phyloP scores from a whole-genome alignment of 2,329 filamentous ascomycete genomes.

The Thielaviopsis populi region DNA sequence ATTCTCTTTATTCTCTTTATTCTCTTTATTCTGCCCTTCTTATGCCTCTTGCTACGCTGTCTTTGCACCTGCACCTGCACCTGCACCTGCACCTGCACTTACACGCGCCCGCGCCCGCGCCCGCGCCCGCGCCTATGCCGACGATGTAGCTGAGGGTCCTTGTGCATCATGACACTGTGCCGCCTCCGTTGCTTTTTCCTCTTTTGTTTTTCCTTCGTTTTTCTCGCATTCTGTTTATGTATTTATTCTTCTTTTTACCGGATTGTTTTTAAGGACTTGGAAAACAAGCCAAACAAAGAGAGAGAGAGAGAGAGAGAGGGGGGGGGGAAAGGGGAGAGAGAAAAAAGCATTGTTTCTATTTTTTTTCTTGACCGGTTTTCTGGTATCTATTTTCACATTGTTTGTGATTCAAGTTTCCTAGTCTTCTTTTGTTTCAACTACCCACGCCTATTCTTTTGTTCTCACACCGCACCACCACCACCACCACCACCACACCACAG shows the following conservation, averaged over 20 bases:
- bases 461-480: neutral
- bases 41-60: too few species aligned
- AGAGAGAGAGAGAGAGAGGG: too few species aligned
- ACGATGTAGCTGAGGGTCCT: neutral
- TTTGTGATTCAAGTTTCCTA: slow-evolving; percentile 1
- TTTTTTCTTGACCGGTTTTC: neutral
- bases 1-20: neutral
- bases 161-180: slow-evolving; percentile 11
- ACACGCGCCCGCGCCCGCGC: slow-evolving; percentile 1
- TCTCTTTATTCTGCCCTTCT: neutral
- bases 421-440: neutral
- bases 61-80: too few species aligned
- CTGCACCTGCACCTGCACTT: too few species aligned
- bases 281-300: too few species aligned
- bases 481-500: neutral
- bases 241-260: neutral
- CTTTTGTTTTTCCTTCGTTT: slow-evolving; percentile 19
- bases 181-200: slow-evolving; percentile 17
- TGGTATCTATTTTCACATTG: neutral
- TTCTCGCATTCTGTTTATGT: too few species aligned
- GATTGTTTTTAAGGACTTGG: slow-evolving; percentile 6
- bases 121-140: neutral
- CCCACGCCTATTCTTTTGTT: neutral
- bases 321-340: too few species aligned
- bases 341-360: neutral